These are phyloP conservation scores for Graphilbum fragrans DNA, from an alignment of 2,329 filamentous ascomycete genomes.

Conservation along the genomic window DNA sequence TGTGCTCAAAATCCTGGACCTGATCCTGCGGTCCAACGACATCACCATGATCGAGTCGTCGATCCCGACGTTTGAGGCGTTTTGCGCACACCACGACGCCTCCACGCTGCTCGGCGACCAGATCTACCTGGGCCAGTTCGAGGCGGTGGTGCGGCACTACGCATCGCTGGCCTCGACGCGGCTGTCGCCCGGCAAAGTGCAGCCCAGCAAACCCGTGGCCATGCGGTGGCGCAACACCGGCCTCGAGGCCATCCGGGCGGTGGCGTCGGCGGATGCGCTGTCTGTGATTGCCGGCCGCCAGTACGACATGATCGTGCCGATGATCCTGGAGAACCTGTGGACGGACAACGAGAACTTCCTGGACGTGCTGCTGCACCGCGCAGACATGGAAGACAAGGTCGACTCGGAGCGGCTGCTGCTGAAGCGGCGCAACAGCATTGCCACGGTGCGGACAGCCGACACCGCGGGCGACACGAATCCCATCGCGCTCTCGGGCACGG, in stretches of 20 bases:
- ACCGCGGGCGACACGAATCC: constrained; percentile 50
- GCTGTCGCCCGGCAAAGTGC: constrained; percentile 32
- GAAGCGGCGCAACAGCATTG: constrained; percentile 63
- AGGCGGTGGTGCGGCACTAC: constrained; percentile 69
- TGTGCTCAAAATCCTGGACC: constrained; percentile 72
- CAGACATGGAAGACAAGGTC: constrained; percentile 54
- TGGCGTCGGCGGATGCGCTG: constrained; percentile 70
- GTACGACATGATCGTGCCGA: constrained; percentile 66
- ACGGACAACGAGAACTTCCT: constrained; percentile 61
- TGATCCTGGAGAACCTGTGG: constrained; percentile 79
- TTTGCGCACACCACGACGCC: constrained; percentile 80
- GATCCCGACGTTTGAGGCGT: constrained; percentile 72
- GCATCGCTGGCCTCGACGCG: constrained; percentile 65
- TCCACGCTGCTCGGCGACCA: constrained; percentile 78
- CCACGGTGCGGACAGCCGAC: constrained; percentile 63
- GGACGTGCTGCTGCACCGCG: constrained; percentile 52
- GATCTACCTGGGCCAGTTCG: constrained; percentile 70
- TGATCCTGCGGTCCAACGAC: constrained; percentile 73
- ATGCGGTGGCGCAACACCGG: constrained; percentile 68
- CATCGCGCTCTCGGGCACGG: constrained; percentile 65
- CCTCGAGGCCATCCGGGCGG: constrained; percentile 65
- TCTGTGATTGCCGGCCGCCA: constrained; percentile 65
- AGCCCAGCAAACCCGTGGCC: constrained; percentile 57
- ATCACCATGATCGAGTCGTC: constrained; percentile 90
- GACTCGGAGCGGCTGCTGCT: constrained; percentile 50